Evolutionary conservation across 1,284 basidiomycete species (phyloP).

Genomic region (Moesziomyces sp.): DNA sequence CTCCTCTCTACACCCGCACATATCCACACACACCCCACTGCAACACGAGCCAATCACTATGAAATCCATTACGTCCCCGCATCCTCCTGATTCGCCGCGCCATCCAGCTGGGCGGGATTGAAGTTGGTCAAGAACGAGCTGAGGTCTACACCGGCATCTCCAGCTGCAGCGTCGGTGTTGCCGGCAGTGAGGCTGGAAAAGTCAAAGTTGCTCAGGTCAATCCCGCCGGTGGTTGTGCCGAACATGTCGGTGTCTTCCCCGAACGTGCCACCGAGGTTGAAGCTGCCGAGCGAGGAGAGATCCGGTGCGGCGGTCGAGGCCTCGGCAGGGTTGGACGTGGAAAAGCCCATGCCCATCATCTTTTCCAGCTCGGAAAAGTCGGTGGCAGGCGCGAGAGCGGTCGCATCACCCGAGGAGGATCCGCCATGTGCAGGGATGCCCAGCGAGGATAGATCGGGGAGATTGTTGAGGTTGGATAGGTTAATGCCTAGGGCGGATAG

Average conservation of each 20-base stretch:
- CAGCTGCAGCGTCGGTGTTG: constrained; percentile 60
- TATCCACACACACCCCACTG: too few relatives aligned
- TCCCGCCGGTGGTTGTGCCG: constrained; percentile 12
- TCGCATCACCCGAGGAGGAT: constrained; percentile 2
- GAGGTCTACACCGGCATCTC: constrained; percentile 65
- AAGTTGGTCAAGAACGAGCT: constrained; percentile 66
- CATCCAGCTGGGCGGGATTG: constrained; percentile 66
- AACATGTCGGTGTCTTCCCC: constrained; percentile 27
- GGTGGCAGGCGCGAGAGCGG: constrained; percentile 12
- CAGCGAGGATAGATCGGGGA: constrained; percentile 36
- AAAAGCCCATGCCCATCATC: constrained; percentile 44
- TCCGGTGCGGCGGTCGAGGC: constrained; percentile 1
- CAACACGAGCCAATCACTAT: too few relatives aligned
- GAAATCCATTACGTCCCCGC: too few relatives aligned
- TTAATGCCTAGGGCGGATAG: constrained; percentile 43
- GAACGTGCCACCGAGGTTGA: constrained; percentile 11
- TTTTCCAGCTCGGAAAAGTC: constrained; percentile 38
- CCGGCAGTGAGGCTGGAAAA: constrained; percentile 38
- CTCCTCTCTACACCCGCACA: too few relatives aligned
- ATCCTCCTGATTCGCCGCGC: constrained; percentile 37
- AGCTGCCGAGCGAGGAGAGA: constrained; percentile 21
- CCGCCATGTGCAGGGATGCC: constrained; percentile 18
- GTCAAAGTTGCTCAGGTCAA: constrained; percentile 47
- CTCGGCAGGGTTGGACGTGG: constrained; percentile 3
- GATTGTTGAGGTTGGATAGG: constrained; percentile 20